A percentile compares a stretch with the other conserved stretches of the same genome.
Evolutionary conservation across 2,329 filamentous ascomycete genomes (phyloP).

Genomic region (Corniculantispora saksenae): DNA sequence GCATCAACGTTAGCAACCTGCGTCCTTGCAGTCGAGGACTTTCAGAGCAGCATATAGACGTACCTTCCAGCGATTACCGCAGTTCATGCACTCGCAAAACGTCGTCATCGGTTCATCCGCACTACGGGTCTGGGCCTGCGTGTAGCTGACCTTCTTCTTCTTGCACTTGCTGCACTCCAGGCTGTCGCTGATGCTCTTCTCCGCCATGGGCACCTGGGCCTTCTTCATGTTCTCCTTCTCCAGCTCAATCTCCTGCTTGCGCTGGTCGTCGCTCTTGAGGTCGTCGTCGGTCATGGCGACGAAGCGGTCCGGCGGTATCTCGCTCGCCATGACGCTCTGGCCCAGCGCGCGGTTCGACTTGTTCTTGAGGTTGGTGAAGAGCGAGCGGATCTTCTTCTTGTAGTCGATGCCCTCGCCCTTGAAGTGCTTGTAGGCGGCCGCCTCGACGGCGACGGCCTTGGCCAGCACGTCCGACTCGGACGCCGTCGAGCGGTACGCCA

Average conservation of each 20-base stretch:
- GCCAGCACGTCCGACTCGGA: constrained; percentile 71
- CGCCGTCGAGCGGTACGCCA: constrained; percentile 71
- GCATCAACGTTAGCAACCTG: not conserved
- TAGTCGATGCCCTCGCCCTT: constrained; percentile 75
- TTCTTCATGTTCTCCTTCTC: constrained; percentile 95
- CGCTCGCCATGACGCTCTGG: constrained; percentile 70
- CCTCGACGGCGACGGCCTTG: constrained; percentile 79
- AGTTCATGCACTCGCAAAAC: constrained; percentile 71
- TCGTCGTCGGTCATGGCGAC: constrained; percentile 88
- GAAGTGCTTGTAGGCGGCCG: constrained; percentile 69
- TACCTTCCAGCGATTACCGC: constrained; percentile 73
- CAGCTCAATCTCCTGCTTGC: constrained; percentile 72
- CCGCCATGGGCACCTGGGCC: constrained; percentile 88
- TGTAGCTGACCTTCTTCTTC: constrained; percentile 92
- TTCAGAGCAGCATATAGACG: constrained; percentile 25
- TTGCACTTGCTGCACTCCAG: constrained; percentile 91
- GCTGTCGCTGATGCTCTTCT: constrained; percentile 86
- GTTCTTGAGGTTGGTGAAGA: constrained; percentile 94
- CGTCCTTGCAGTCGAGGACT: not conserved
- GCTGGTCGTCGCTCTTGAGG: constrained; percentile 83
- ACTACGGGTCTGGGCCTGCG: constrained; percentile 90
- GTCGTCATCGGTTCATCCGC: constrained; percentile 92
- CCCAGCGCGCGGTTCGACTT: constrained; percentile 81
- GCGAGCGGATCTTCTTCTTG: constrained; percentile 83
- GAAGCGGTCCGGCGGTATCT: constrained; percentile 71